Evolutionary conservation across 768 basidiomycete genomes (phyloP).

Genomic region (Rhizopogon roseolus): DNA sequence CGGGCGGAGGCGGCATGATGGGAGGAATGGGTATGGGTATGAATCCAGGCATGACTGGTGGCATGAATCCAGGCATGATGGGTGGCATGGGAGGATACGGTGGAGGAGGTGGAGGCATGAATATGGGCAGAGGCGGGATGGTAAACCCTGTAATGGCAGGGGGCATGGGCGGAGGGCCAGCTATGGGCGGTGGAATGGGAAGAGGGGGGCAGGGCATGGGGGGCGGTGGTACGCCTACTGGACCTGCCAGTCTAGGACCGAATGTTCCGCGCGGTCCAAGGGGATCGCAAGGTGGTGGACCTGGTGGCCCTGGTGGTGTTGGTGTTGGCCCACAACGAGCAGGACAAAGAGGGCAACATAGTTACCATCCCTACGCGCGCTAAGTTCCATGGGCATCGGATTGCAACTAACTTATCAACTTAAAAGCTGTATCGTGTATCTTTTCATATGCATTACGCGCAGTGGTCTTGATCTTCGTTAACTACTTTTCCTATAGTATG

Average conservation of each 20-base stretch:
- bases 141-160: slow-evolving; percentile 25
- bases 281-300: slow-evolving; percentile 48
- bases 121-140: slow-evolving; percentile 30
- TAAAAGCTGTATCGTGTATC: slow-evolving; percentile 1
- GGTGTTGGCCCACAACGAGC: slow-evolving; percentile 70
- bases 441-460: slow-evolving; percentile 4
- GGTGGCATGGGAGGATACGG: slow-evolving; percentile 30
- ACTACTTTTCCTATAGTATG: neutral
- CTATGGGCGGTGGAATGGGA: slow-evolving; percentile 36
- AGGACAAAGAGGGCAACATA: slow-evolving; percentile 68
- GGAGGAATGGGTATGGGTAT: slow-evolving; percentile 38
- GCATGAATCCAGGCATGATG: slow-evolving; percentile 22
- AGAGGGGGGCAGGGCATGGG: slow-evolving; percentile 35
- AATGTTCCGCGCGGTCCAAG: slow-evolving; percentile 65
- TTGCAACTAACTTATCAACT: slow-evolving; percentile 5
- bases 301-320: slow-evolving; percentile 45
- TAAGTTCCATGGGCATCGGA: slow-evolving; percentile 19
- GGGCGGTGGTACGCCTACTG: slow-evolving; percentile 29
- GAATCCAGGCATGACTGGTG: neutral
- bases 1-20: slow-evolving; percentile 48
- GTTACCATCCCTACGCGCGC: slow-evolving; percentile 82
- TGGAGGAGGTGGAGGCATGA: slow-evolving; percentile 26
- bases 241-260: slow-evolving; percentile 41
- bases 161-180: slow-evolving; percentile 31
- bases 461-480: neutral